These are phyloP conservation scores for Arachis stenosperma DNA, from an alignment of 306 rosid species.

Conservation along the genomic window DNA sequence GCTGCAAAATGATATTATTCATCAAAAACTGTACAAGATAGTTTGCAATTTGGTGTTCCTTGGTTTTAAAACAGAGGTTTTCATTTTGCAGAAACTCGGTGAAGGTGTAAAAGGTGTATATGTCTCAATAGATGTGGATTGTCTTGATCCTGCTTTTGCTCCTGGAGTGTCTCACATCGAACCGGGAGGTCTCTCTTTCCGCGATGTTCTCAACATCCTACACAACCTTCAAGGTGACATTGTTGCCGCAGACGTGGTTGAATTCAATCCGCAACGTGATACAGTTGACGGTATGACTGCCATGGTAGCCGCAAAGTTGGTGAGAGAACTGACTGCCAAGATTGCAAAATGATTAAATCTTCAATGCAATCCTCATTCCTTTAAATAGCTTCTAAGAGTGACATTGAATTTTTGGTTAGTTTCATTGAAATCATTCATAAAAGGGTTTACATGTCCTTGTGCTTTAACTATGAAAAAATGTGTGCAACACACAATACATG, in stretches of 20 bases:
- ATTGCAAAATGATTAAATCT: slow-evolving; percentile 61
- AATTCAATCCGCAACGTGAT: slow-evolving; percentile 93
- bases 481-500: neutral
- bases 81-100: slow-evolving; percentile 77
- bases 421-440: slow-evolving; percentile 1
- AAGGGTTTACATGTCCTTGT: neutral
- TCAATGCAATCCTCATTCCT: slow-evolving; percentile 3
- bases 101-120: slow-evolving; percentile 95
- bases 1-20: slow-evolving; percentile 4
- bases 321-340: slow-evolving; percentile 87
- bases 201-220: slow-evolving; percentile 84
- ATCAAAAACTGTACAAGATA: neutral
- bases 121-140: slow-evolving; percentile 87
- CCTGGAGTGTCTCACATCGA: slow-evolving; percentile 98
- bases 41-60: neutral
- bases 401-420: slow-evolving; percentile 3
- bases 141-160: slow-evolving; percentile 96
- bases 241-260: slow-evolving; percentile 89
- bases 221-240: slow-evolving; percentile 88
- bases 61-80: slow-evolving; percentile 16
- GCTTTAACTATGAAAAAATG: neutral
- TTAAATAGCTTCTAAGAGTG: slow-evolving; percentile 8
- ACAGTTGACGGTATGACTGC: slow-evolving; percentile 98
- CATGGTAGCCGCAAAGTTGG: slow-evolving; percentile 98
- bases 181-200: slow-evolving; percentile 95